Evolutionary conservation across 1,139 yeast species (phyloP).

Genomic region (Hansenula lynferdii): DNA sequence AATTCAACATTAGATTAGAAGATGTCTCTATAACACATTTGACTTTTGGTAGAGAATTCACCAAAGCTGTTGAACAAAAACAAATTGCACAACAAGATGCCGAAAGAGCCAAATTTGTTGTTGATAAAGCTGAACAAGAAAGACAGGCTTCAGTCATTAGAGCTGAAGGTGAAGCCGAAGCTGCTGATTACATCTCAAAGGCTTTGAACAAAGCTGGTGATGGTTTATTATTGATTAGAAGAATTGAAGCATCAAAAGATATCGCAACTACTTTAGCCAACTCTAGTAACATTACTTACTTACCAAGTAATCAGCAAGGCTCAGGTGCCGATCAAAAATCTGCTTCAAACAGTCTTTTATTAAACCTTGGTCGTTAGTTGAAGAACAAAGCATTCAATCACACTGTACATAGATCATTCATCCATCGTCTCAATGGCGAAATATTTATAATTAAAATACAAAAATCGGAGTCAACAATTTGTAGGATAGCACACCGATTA

Average conservation of each 20-base stretch:
- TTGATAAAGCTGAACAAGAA: slow-evolving; percentile 97
- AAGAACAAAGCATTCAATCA: neutral
- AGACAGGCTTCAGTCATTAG: slow-evolving; percentile 91
- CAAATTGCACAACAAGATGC: slow-evolving; percentile 99
- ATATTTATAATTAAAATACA: no score
- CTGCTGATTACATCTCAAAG: slow-evolving; percentile 92
- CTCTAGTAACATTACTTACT: slow-evolving; percentile 86
- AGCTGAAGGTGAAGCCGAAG: slow-evolving; percentile 99
- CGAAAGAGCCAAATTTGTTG: slow-evolving; percentile 91
- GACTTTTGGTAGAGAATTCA: slow-evolving; percentile 96
- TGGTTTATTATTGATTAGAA: slow-evolving; percentile 88
- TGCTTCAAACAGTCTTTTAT: slow-evolving; percentile 41
- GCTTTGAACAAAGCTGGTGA: slow-evolving; percentile 96
- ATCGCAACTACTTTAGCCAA: slow-evolving; percentile 84
- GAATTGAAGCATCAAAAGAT: slow-evolving; percentile 95
- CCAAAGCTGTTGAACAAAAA: slow-evolving; percentile 97
- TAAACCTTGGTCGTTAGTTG: slow-evolving; percentile 51
- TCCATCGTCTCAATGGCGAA: neutral
- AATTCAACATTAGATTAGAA: slow-evolving; percentile 87
- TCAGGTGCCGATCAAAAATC: slow-evolving; percentile 22
- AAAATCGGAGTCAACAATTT: no score
- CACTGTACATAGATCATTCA: neutral
- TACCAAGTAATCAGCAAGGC: slow-evolving; percentile 49
- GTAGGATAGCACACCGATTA: no score
- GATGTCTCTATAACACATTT: slow-evolving; percentile 98